Evolutionary conservation across 495 filamentous ascomycete species (phyloP).

Genomic region (Parachaetomium inaequale): DNA sequence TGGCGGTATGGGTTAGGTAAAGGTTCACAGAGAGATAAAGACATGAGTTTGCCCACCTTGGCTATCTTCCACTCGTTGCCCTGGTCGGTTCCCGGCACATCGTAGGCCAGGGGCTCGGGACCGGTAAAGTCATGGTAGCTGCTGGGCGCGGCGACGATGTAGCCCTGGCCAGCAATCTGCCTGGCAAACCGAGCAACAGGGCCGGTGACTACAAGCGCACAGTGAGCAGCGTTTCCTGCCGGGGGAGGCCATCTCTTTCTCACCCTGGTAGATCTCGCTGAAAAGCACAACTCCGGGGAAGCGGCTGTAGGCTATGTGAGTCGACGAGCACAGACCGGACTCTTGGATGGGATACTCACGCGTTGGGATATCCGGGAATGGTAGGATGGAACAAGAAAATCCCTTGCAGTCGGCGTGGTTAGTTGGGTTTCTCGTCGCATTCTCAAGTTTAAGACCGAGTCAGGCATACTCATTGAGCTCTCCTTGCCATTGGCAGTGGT

Average conservation of each 20-base stretch:
- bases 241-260: slow-evolving; percentile 8
- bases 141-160: slow-evolving; percentile 86
- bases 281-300: slow-evolving; percentile 92
- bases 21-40: neutral
- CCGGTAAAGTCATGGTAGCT: slow-evolving; percentile 92
- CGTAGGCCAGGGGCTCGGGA: slow-evolving; percentile 79
- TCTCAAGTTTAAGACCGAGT: neutral
- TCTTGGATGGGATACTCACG: slow-evolving; percentile 42
- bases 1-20: slow-evolving; percentile 24
- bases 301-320: slow-evolving; percentile 43
- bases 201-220: slow-evolving; percentile 65
- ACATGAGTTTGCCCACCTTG: slow-evolving; percentile 49
- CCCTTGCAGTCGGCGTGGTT: slow-evolving; percentile 44
- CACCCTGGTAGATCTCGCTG: slow-evolving; percentile 95
- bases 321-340: neutral
- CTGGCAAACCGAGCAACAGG: slow-evolving; percentile 87
- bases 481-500: slow-evolving; percentile 45
- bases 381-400: slow-evolving; percentile 87
- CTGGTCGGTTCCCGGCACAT: slow-evolving; percentile 79
- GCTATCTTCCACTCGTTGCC: slow-evolving; percentile 83
- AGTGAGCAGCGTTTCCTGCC: slow-evolving; percentile 1
- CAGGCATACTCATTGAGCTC: slow-evolving; percentile 43
- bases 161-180: slow-evolving; percentile 89
- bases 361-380: slow-evolving; percentile 79
- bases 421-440: neutral